phyloP scores from a whole-genome alignment of 352 stramenopile species.

The Pythium aristosporum region DNA sequence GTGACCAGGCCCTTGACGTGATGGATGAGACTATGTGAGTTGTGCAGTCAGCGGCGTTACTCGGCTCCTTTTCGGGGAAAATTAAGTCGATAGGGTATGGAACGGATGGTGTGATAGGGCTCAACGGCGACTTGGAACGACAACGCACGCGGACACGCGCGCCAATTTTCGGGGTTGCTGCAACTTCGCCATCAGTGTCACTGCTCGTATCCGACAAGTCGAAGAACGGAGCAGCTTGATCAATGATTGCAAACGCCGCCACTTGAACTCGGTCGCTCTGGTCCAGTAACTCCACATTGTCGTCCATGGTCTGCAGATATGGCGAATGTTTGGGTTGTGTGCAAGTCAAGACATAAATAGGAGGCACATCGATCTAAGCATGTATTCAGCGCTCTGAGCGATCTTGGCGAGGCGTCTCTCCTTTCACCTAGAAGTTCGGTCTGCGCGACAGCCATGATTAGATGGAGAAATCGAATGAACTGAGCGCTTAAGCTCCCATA shows the following conservation, averaged over 20 bases:
- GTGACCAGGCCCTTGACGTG: not conserved
- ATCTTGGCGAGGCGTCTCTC: not conserved
- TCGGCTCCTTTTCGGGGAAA: not conserved
- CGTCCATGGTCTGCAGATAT: not conserved
- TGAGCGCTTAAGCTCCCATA: not conserved
- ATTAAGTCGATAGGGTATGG: constrained; percentile 8
- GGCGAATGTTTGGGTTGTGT: not conserved
- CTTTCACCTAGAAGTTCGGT: constrained; percentile 25
- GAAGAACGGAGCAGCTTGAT: constrained; percentile 18
- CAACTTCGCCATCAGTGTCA: not conserved
- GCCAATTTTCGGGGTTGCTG: not conserved
- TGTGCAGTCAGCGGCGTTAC: not conserved
- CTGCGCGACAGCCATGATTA: not conserved
- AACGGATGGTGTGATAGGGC: not conserved
- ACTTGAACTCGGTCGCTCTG: constrained; percentile 5
- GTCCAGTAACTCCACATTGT: not conserved
- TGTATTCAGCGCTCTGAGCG: not conserved
- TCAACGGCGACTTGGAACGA: not conserved
- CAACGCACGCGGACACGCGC: not conserved
- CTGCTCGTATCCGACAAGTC: constrained; percentile 18
- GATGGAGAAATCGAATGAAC: not conserved
- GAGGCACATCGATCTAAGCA: not conserved
- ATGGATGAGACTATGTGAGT: not conserved
- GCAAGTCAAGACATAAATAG: constrained; percentile 12
- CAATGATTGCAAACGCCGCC: constrained; percentile 21